Evolutionary conservation across 2,329 filamentous ascomycete species (phyloP), one percentile per base, ranked within the genome.

Genomic region (Pseudogymnoascus destructans): DNA sequence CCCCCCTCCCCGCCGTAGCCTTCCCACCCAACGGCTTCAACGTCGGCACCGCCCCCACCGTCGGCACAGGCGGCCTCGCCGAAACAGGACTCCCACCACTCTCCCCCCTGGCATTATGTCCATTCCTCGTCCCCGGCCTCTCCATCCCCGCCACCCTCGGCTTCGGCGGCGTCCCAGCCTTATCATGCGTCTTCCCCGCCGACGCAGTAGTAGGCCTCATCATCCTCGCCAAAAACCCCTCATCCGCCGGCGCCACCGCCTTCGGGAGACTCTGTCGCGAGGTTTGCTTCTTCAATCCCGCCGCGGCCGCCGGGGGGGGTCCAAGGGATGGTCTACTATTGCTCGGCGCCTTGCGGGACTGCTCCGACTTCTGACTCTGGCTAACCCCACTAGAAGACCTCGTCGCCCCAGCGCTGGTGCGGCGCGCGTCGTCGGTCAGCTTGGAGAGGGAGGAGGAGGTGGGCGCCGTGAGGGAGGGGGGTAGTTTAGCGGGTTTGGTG

Each of bases 201-300:
- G 84, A 88, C 49, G 80, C 75, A 46, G 85, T 79, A 0, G 87
- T 91, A 1, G 87, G 87, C 38, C 86, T 77, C 81, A 85, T 90
- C 86, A 91, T 89, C 57, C 87, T 80, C n/a, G 85, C 86, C 23
- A 91, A 73, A 71, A 91, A 91, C 11, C 81, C 72, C 63, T 87
- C 84, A 62, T 88, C 84, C 1, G 86, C 75, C 15, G 79, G 78
- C 52, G 74, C 75, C 23, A 78, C 74, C 61, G 76, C 74, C 64
- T 77, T 78, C 1, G 73, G 69, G 5, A 75, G 62, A 56, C 78
- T 77, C 60, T 77, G 75, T 66, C 77, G 78, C 1, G 74, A 71
- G 8, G 74, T 60, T 63, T 79, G 82, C 70, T 81, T 84, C 2
- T 65, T 66, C 17, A 66, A 35, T 3, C 27, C 27, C 32, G 59